Conservation (phyloP, 2,329 filamentous ascomycete genomes). For the Fusarium sambucinum region DNA sequence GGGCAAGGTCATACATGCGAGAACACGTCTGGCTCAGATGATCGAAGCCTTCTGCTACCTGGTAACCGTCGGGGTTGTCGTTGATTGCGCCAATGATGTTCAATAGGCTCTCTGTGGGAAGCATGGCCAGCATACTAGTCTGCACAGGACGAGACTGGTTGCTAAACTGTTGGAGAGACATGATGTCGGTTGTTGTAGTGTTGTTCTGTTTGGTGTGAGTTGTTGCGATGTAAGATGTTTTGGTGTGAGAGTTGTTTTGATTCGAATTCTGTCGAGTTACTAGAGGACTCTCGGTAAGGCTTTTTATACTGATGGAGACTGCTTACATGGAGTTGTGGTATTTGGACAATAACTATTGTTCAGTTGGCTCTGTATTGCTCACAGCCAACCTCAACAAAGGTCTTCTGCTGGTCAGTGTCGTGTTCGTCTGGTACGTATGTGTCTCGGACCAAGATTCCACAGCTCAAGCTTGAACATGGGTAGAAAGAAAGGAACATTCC, state of each 20-base stretch:
- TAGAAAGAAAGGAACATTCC: neutral
- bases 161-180: neutral
- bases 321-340: neutral
- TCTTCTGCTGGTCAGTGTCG: neutral
- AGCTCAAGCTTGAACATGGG: neutral
- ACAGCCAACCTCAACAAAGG: neutral
- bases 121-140: neutral
- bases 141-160: neutral
- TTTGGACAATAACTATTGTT: neutral
- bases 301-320: neutral
- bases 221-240: neutral
- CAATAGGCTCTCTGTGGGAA: constrained; percentile 12
- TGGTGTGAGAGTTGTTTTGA: neutral
- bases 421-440: neutral
- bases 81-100: neutral
- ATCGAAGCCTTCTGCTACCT: neutral
- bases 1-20: neutral
- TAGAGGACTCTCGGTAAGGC: neutral
- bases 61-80: neutral
- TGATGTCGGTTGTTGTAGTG: neutral
- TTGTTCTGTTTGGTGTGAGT: neutral
- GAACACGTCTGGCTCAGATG: constrained; percentile 4
- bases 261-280: neutral
- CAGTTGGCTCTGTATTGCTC: neutral
- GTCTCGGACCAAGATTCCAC: neutral